Conservation (phyloP, 108 stramenopile species). For the Fragilariopsis cylindrus region DNA sequence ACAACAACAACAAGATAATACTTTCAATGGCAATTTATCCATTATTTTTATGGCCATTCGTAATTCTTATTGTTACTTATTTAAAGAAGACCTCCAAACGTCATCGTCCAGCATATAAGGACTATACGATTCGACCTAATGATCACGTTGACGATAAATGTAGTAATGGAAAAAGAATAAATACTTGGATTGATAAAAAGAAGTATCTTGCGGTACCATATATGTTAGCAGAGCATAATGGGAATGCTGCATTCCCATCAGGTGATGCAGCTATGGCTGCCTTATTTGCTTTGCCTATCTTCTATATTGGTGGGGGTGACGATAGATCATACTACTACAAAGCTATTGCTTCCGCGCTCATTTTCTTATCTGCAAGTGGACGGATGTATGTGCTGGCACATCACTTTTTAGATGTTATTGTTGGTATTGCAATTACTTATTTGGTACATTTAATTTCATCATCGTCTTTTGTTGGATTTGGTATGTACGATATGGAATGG, state of each 20-base stretch:
- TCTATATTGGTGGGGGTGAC: not conserved
- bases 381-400: conserved; percentile 32
- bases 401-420: conserved; percentile 25
- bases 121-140: not conserved
- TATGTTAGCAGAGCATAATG: conserved; percentile 5
- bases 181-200: conserved; percentile 8
- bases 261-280: conserved; percentile 23
- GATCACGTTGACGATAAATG: not conserved
- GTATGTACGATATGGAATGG: not conserved
- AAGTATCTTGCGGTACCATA: conserved; percentile 10
- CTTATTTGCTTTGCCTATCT: not conserved
- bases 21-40: conserved; percentile 17
- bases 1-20: not conserved
- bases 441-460: not conserved
- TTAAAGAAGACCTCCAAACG: not conserved
- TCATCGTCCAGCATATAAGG: not conserved
- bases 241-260: conserved; percentile 20
- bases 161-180: not conserved
- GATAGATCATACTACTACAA: not conserved
- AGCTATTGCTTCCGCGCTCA: not conserved
- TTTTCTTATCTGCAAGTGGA: conserved; percentile 9
- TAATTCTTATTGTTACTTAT: not conserved
- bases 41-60: conserved; percentile 3
- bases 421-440: not conserved
- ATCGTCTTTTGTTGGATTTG: not conserved